Evolutionary conservation across 257 asterid genomes (phyloP).

Genomic region (Fraxinus pennsylvanica): DNA sequence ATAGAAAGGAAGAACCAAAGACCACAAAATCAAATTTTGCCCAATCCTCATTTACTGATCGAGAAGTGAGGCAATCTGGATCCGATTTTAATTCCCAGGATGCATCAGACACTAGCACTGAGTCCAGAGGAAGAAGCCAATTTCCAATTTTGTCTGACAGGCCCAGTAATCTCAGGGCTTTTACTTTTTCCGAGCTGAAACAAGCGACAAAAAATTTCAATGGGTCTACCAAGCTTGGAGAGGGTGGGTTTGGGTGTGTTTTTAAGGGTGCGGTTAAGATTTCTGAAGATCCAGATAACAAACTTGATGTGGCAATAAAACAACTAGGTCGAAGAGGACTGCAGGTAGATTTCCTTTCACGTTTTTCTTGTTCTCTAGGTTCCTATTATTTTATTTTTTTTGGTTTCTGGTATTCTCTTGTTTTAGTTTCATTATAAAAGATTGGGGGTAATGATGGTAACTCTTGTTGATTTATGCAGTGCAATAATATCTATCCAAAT

Average conservation of each 20-base stretch:
- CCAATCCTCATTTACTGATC: conserved; percentile 48
- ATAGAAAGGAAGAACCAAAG: conserved; percentile 61
- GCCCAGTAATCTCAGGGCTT: conserved; percentile 55
- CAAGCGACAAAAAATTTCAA: conserved; percentile 64
- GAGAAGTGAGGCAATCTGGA: conserved; percentile 52
- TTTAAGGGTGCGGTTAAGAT: conserved; percentile 56
- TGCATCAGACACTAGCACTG: conserved; percentile 65
- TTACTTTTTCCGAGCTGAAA: conserved; percentile 64
- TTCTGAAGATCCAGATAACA: conserved; percentile 58
- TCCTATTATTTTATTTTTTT: neutral
- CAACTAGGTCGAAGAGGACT: conserved; percentile 78
- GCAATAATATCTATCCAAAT: neutral
- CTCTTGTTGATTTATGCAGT: neutral
- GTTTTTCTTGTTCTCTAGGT: neutral
- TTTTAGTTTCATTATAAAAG: neutral
- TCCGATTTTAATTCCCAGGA: conserved; percentile 60
- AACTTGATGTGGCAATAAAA: conserved; percentile 67
- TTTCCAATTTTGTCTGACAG: conserved; percentile 54
- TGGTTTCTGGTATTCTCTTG: neutral
- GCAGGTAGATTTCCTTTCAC: conserved; percentile 51
- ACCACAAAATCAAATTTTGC: conserved; percentile 42
- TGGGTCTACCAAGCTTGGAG: conserved; percentile 66
- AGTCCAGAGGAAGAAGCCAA: conserved; percentile 65
- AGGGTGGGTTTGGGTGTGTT: conserved; percentile 94
- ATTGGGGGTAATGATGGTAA: neutral